These are phyloP conservation scores for Emericellopsis cladophorae DNA, from an alignment of 2,329 filamentous ascomycete species.

Conservation along the genomic window DNA sequence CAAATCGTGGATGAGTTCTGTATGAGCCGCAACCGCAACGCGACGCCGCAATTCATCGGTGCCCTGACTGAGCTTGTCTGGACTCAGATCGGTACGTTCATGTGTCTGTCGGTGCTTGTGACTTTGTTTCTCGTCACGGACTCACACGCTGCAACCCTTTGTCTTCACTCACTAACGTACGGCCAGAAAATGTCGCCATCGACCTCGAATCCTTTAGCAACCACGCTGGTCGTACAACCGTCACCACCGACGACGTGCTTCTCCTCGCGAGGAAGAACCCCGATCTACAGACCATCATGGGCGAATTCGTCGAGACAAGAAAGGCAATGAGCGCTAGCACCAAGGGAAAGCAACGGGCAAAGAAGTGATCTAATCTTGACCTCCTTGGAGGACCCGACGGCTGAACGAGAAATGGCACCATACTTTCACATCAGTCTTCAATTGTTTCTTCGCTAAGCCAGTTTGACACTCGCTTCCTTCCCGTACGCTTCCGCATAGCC, in stretches of 20 bases:
- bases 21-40: constrained; percentile 50
- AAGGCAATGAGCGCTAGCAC: constrained; percentile 27
- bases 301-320: constrained; percentile 50
- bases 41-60: constrained; percentile 84
- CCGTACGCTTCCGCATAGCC: constrained; percentile 39
- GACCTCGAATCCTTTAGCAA: constrained; percentile 47
- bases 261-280: constrained; percentile 80
- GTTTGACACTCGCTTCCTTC: constrained; percentile 16
- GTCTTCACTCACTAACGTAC: neutral
- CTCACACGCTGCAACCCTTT: too few species aligned
- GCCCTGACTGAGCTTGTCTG: constrained; percentile 78
- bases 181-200: constrained; percentile 38
- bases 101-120: too few species aligned
- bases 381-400: too few species aligned
- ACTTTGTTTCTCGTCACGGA: too few species aligned
- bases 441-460: neutral
- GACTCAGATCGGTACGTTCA: constrained; percentile 59
- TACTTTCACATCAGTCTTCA: too few species aligned
- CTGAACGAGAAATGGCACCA: too few species aligned
- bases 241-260: constrained; percentile 79
- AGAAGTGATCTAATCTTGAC: neutral
- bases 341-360: constrained; percentile 14
- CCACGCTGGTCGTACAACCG: constrained; percentile 69
- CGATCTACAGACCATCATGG: constrained; percentile 65
- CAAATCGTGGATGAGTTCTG: constrained; percentile 83